phyloP scores from a whole-genome alignment of 2,329 filamentous ascomycete genomes.

The Fusarium napiforme region DNA sequence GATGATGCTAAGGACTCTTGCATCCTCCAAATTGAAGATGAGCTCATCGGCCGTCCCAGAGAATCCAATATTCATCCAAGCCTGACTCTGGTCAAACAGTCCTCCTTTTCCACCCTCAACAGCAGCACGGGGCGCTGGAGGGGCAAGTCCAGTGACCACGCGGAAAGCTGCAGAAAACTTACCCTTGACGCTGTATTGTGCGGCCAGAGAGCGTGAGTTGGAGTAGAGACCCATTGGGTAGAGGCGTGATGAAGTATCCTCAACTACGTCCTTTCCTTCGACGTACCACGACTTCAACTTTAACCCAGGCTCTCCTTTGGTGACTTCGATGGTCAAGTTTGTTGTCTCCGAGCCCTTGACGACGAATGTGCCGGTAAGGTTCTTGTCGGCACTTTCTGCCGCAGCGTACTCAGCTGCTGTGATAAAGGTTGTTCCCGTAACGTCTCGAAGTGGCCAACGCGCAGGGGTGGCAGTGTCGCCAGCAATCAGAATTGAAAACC shows the following conservation, averaged over 20 bases:
- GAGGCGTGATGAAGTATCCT: background rate
- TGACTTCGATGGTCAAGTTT: constrained; percentile 34
- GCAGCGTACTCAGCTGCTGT: constrained; percentile 37
- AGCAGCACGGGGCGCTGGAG: background rate
- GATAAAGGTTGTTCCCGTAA: constrained; percentile 31
- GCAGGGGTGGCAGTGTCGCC: constrained; percentile 32
- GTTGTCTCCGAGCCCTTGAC: background rate
- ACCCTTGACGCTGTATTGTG: background rate
- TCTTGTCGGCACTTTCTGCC: constrained; percentile 28
- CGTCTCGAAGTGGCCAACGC: constrained; percentile 27
- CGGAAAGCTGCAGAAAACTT: constrained; percentile 5
- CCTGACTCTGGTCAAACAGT: background rate
- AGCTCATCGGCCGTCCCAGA: constrained; percentile 5
- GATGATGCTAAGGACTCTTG: background rate
- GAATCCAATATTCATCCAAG: constrained; percentile 5
- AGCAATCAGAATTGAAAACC: constrained; percentile 44
- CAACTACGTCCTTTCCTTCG: background rate
- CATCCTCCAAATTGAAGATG: background rate
- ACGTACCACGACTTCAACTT: constrained; percentile 9
- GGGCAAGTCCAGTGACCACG: background rate
- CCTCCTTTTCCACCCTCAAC: constrained; percentile 6
- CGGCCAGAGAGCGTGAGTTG: background rate
- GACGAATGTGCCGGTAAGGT: constrained; percentile 31
- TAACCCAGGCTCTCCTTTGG: constrained; percentile 21
- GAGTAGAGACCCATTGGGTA: background rate